Base-by-base conservation (phyloP, 331 rosid species). In the Malus hybrid region DNA sequence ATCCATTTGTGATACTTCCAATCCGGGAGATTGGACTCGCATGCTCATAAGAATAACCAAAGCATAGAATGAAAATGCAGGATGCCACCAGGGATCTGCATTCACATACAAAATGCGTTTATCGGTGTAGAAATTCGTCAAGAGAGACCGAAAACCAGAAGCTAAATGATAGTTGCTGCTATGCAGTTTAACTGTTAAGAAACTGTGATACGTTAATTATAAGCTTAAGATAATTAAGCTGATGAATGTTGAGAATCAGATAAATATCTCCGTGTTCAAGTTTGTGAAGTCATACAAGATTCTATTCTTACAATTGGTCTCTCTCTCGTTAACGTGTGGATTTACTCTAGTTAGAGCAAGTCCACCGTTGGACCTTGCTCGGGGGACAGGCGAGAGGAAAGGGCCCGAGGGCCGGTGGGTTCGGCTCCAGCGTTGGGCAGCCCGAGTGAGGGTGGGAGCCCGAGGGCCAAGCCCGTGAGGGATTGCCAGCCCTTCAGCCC, bases 11-110 rank as follows among this genome's bases (percentile, higher is more conserved):
- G 11, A 64, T 86, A 6, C 54, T 86, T 75, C 76, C 81, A 56
- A 48, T 73, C 14, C 71, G 69, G 10, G 14, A 29, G n/a, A 72
- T 83, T 31, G 84, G 75, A 16, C 86, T 88, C 50, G 63, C 68
- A 1, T 79, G 88, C 68, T 81, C 85, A 3, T 11, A 63, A 18
- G 78, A 79, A 61, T 77, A 70, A 2, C 83, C 87, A 5, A 76
- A 42, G 10, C 80, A 81, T 3, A 79, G 85, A 62, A 69, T 72
- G 81, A 75, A 18, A 3, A 79, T 89, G 76, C n/a, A 6, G 5
- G 74, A 79, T 34, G 81, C 71, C 31, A 52, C 16, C 0, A 73
- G 5, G 13, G 80, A 82, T 6, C 77, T 86, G 13, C 61, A 67
- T 24, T 36, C 46, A 2, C 4, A 73, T 67, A 0, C 79, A 31